Percentiles rank a stretch among this genome's conserved stretches.
Evolutionary conservation across 2,329 filamentous ascomycete species (phyloP).

Genomic region (Ambrosiella cleistominuta): DNA sequence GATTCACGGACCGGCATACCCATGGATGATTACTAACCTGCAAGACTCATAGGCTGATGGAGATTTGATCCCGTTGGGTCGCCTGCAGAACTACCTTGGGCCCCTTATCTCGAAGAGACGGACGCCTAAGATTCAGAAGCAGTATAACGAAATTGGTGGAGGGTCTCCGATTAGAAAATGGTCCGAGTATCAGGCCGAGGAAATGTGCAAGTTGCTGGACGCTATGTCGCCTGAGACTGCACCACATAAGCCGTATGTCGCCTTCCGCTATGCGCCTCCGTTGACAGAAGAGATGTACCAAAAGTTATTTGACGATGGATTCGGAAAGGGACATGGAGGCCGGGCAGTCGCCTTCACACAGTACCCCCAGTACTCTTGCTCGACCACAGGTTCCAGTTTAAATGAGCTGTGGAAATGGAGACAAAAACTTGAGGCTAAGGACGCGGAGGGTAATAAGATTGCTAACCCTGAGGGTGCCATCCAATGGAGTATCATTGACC

Average conservation of each 20-base stretch:
- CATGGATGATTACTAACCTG: neutral
- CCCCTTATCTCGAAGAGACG: conserved; percentile 70
- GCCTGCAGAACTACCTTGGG: conserved; percentile 77
- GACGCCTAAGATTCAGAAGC: conserved; percentile 91
- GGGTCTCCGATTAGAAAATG: conserved; percentile 97
- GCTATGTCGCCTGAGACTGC: conserved; percentile 79
- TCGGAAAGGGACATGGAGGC: conserved; percentile 76
- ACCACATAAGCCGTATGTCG: conserved; percentile 92
- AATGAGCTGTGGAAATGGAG: conserved; percentile 99
- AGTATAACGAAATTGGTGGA: conserved; percentile 87
- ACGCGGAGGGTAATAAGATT: conserved; percentile 22
- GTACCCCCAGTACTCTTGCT: conserved; percentile 97
- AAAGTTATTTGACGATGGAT: conserved; percentile 68
- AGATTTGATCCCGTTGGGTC: conserved; percentile 88
- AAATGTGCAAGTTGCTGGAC: conserved; percentile 97
- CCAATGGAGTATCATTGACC: conserved; percentile 92
- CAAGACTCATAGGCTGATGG: conserved; percentile 52
- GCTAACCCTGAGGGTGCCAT: conserved; percentile 45
- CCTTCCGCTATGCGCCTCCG: conserved; percentile 86
- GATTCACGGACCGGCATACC: neutral
- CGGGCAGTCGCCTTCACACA: conserved; percentile 94
- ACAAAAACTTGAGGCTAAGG: conserved; percentile 67
- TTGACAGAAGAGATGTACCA: conserved; percentile 89
- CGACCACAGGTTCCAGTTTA: conserved; percentile 84
- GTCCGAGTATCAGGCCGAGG: conserved; percentile 82